Conservation (phyloP, 768 basidiomycete species). For the Calocybe cyanea region DNA sequence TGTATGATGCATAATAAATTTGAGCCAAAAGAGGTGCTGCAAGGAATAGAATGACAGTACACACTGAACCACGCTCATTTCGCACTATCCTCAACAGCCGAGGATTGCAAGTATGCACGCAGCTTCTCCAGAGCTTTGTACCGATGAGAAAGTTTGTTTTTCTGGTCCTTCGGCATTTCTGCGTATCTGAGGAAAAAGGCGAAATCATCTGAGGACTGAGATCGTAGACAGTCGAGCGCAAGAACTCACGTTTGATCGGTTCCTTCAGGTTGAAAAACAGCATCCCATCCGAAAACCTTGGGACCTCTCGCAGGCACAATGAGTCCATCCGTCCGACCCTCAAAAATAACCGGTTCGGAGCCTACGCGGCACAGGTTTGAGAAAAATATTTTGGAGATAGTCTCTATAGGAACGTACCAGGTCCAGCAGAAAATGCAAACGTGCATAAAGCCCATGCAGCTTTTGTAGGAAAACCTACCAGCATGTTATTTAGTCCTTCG, state of each 20-base stretch:
- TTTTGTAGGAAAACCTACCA: constrained; percentile 71
- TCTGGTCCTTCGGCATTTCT: constrained; percentile 66
- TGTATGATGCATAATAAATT: no score
- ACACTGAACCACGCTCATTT: no score
- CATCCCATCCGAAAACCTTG: constrained; percentile 85
- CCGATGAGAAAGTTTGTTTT: constrained; percentile 72
- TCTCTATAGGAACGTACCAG: constrained; percentile 44
- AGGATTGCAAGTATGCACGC: constrained; percentile 43
- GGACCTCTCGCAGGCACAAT: constrained; percentile 86
- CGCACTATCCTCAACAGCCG: constrained; percentile 8
- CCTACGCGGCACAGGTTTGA: constrained; percentile 23
- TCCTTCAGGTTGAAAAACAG: constrained; percentile 75
- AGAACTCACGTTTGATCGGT: constrained; percentile 71
- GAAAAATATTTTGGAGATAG: no score
- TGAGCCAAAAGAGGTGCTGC: no score
- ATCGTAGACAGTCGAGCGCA: background rate
- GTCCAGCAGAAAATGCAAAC: constrained; percentile 89
- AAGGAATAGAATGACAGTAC: no score
- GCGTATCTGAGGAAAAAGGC: constrained; percentile 52
- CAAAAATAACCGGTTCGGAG: constrained; percentile 67
- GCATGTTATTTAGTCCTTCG: constrained; percentile 84
- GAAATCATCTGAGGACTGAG: background rate
- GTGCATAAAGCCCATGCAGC: constrained; percentile 92
- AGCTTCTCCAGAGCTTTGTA: constrained; percentile 72
- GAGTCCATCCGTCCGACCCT: constrained; percentile 84